These are phyloP conservation scores for Helicocarpus griseus DNA, from an alignment of 2,329 filamentous ascomycete genomes.

Conservation along the genomic window DNA sequence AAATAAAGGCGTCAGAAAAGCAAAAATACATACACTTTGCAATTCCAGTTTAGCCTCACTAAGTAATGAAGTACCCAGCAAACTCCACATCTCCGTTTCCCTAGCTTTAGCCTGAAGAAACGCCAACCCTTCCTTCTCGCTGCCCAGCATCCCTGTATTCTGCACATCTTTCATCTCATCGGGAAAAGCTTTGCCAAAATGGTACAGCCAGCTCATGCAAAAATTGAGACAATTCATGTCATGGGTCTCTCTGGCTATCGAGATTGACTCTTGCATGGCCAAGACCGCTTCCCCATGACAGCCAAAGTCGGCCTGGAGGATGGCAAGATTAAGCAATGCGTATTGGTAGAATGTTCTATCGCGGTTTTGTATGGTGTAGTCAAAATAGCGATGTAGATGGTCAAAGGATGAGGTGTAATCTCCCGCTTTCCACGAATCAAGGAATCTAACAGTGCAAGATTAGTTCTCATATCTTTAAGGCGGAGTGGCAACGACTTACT, in stretches of 20 bases:
- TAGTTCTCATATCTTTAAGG: background rate
- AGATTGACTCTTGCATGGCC: constrained; percentile 88
- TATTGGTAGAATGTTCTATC: constrained; percentile 89
- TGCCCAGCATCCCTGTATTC: constrained; percentile 63
- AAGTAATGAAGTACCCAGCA: constrained; percentile 73
- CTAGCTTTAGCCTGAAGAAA: constrained; percentile 81
- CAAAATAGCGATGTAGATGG: constrained; percentile 86
- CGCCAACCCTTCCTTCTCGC: constrained; percentile 68
- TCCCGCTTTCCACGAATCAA: constrained; percentile 84
- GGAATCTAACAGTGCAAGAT: constrained; percentile 48
- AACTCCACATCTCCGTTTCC: constrained; percentile 74
- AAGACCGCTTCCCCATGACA: constrained; percentile 83
- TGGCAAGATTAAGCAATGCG: constrained; percentile 82
- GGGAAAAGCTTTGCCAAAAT: constrained; percentile 81
- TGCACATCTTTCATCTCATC: constrained; percentile 60
- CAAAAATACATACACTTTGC: constrained; percentile 51
- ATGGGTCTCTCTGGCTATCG: constrained; percentile 86
- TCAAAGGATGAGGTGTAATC: constrained; percentile 88
- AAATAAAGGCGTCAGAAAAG: background rate
- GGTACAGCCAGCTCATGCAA: constrained; percentile 89
- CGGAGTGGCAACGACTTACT: constrained; percentile 34
- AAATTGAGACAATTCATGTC: constrained; percentile 92
- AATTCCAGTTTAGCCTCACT: constrained; percentile 77
- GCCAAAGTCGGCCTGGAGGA: constrained; percentile 90
- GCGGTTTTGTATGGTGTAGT: constrained; percentile 82